Evolutionary conservation across 441 rosid species (phyloP).

Genomic region (Dalechampia spathulata): DNA sequence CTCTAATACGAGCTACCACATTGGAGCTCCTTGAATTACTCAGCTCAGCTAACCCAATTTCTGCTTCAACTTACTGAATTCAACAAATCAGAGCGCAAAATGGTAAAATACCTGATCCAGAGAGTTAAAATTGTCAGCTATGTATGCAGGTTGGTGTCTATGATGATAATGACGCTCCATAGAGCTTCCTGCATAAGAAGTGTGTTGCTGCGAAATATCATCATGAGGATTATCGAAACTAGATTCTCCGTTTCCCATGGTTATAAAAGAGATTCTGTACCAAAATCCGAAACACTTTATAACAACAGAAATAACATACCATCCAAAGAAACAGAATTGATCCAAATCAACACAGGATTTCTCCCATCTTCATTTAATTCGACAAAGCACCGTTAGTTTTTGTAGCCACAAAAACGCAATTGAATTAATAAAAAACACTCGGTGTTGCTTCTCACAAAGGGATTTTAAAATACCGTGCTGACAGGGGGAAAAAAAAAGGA

Average conservation of each 20-base stretch:
- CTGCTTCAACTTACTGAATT: too few species aligned
- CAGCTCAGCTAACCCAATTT: too few species aligned
- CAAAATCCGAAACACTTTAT: not conserved
- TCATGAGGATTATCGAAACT: slow-evolving; percentile 16
- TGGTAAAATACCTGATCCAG: slow-evolving; percentile 57
- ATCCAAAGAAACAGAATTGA: not conserved
- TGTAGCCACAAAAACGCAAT: not conserved
- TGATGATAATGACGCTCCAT: slow-evolving; percentile 12
- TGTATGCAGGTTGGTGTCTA: slow-evolving; percentile 31
- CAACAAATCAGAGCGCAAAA: not conserved
- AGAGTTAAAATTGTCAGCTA: slow-evolving; percentile 66
- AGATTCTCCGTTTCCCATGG: slow-evolving; percentile 26
- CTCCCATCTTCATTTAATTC: not conserved
- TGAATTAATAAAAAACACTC: not conserved
- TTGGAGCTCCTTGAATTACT: too few species aligned
- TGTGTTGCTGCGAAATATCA: slow-evolving; percentile 20
- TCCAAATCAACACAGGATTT: not conserved
- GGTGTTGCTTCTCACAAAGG: not conserved
- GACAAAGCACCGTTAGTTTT: not conserved
- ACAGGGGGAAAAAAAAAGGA: not conserved
- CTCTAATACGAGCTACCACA: too few species aligned
- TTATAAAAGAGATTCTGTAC: not conserved
- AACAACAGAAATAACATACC: not conserved
- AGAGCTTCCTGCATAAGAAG: slow-evolving; percentile 28
- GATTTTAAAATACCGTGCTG: not conserved